Evolutionary conservation across 371 early-diverging fungal genomes (phyloP), one percentile per base, ranked within the genome.

Genomic region (Mucor piriformis): DNA sequence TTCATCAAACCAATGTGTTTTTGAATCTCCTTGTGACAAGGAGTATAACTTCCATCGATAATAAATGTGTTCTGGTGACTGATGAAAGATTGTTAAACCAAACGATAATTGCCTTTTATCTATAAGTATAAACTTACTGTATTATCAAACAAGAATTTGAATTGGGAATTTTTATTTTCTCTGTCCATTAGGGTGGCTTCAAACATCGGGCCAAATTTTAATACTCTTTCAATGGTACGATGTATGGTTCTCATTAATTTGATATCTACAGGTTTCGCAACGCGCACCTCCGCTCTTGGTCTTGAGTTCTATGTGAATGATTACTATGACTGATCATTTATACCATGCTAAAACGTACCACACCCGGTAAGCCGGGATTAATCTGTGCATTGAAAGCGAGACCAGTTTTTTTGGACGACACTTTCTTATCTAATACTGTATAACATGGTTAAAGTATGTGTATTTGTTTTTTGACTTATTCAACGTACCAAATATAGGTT

Each of bases 41-140:
- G 96, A 95, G 68, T 84, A 95, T 33, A 95, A 67, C 55, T 88
- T 91, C 96, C 97, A 96, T 18, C 94, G 85, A 72, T 97, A 97
- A 55, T 96, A 96, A 5, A 85, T 69, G 56, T 96, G 96, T 42
- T 93, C 92, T 27, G 83, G 74, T 2, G 84, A 83, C 89, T 88
- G 59, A 20, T 8, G 15, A 51, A 38, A 20, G 12, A 35, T 15
- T 35, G 37, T 23, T 51, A 23, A 32, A 32, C n/a, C n/a, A 55
- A 21, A 20, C 8, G 10, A 18, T 34, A 27, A 25, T 47, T 12
- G 27, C 13, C 3, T 11, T 8, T 12, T 27, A n/a, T n/a, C 16
- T 15, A 24, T 34, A 50, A 34, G 7, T 33, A 24, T 24, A 18
- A 21, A 64, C 73, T 63, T 76, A 91, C 92, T 54, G 85, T 82